Evolutionary conservation across 2,329 filamentous ascomycete species (phyloP).

Genomic region (Cercospora sp.): DNA sequence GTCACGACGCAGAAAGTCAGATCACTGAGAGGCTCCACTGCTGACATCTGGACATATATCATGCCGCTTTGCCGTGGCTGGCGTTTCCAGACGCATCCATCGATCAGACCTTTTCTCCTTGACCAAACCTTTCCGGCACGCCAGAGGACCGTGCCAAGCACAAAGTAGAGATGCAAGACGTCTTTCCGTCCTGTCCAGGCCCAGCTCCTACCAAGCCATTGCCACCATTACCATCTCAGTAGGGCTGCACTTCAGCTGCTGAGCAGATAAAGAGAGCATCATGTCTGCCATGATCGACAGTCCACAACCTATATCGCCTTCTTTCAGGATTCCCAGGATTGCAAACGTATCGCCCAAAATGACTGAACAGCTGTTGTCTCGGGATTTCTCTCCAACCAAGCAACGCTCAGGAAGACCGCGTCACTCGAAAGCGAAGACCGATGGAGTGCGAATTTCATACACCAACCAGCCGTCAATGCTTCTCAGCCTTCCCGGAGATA

Average conservation of each 20-base stretch:
- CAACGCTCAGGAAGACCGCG: not conserved
- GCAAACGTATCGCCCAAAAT: not conserved
- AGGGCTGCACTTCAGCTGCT: not conserved
- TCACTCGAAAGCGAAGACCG: not conserved
- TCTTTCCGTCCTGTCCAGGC: constrained; percentile 23
- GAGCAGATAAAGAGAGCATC: not conserved
- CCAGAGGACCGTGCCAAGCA: constrained; percentile 6
- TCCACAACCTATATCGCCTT: not conserved
- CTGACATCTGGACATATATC: constrained; percentile 10
- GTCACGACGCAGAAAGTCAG: constrained; percentile 3
- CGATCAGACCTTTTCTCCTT: not conserved
- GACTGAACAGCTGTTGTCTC: not conserved
- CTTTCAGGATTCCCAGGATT: not conserved
- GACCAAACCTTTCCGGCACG: not conserved
- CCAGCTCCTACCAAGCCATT: constrained; percentile 24
- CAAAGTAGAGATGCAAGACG: constrained; percentile 18
- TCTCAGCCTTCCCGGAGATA: constrained; percentile 20
- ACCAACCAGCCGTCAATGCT: not conserved
- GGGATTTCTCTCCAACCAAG: not conserved
- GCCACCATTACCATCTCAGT: constrained; percentile 20
- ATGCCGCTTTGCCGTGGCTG: not conserved
- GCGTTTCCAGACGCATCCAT: constrained; percentile 5
- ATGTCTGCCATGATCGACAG: not conserved
- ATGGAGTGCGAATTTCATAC: not conserved
- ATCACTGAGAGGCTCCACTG: not conserved